A percentile compares a stretch with the other conserved stretches of the same genome.
Conservation (phyloP, 2,329 filamentous ascomycete genomes). For the Dothiorella sarmentorum region DNA sequence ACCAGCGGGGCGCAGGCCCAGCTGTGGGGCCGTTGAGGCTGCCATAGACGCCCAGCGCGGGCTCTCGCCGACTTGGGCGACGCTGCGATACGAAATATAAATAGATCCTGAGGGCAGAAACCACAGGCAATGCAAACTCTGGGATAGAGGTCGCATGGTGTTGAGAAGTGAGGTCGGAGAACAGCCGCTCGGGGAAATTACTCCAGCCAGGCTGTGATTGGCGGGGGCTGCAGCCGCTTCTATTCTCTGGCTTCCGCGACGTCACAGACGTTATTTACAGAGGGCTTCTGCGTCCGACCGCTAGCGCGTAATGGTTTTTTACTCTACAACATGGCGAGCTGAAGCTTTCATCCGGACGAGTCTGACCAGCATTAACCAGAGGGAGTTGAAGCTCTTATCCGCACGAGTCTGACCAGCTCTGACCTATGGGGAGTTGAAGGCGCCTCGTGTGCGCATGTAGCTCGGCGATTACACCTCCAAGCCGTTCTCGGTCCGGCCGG, state of each 20-base stretch:
- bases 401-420: no score
- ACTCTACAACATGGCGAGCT: no score
- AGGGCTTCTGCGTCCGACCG: no score
- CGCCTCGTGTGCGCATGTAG: background rate
- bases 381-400: no score
- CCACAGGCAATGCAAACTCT: background rate
- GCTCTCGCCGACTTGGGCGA: no score
- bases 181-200: constrained; percentile 7
- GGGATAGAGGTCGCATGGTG: background rate
- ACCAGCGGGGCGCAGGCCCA: no score
- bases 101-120: background rate
- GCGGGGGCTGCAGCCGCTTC: background rate
- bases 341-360: no score
- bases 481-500: background rate
- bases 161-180: constrained; percentile 7
- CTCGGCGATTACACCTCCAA: constrained; percentile 3
- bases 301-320: no score
- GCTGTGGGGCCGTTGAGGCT: no score
- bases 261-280: constrained; percentile 5
- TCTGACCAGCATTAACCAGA: no score
- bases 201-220: constrained; percentile 2
- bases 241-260: background rate
- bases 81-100: background rate
- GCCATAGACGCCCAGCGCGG: no score
- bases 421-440: no score